phyloP scores from a whole-genome alignment of 2,329 filamentous ascomycete species.

The Coniochaeta sp. region DNA sequence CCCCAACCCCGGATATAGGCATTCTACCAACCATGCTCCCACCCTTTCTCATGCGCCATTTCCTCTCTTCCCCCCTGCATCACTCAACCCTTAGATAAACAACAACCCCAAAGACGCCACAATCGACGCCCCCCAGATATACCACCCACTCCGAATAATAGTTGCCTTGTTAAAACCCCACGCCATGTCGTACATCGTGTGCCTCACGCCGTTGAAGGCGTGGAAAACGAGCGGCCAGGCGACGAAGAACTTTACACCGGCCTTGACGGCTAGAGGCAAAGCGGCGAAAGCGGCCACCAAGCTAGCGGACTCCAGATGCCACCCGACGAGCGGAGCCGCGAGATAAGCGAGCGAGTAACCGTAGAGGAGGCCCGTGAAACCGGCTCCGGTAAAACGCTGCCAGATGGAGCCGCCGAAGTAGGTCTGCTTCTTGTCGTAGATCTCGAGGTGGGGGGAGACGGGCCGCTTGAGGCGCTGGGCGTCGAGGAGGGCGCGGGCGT shows the following conservation, averaged over 20 bases:
- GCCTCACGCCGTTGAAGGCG: constrained; percentile 47
- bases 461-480: constrained; percentile 76
- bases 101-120: constrained; percentile 26
- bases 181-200: constrained; percentile 45
- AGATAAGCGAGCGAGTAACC: constrained; percentile 76
- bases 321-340: constrained; percentile 64
- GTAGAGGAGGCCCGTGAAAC: constrained; percentile 70
- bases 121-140: constrained; percentile 39
- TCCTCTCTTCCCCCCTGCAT: not conserved
- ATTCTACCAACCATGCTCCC: not conserved
- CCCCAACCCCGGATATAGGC: not conserved
- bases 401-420: constrained; percentile 67
- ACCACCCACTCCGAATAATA: constrained; percentile 37
- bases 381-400: constrained; percentile 77
- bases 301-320: constrained; percentile 52
- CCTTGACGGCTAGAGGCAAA: constrained; percentile 54
- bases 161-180: constrained; percentile 40
- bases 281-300: constrained; percentile 54
- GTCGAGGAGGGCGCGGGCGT: constrained; percentile 62
- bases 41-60: not conserved
- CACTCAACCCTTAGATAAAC: not conserved
- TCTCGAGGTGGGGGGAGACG: constrained; percentile 74
- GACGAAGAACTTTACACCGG: constrained; percentile 45
- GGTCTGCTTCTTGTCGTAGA: constrained; percentile 83
- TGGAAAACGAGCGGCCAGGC: constrained; percentile 57